Evolutionary conservation across 2,329 filamentous ascomycete species (phyloP).

Genomic region (Penicillium sp.): DNA sequence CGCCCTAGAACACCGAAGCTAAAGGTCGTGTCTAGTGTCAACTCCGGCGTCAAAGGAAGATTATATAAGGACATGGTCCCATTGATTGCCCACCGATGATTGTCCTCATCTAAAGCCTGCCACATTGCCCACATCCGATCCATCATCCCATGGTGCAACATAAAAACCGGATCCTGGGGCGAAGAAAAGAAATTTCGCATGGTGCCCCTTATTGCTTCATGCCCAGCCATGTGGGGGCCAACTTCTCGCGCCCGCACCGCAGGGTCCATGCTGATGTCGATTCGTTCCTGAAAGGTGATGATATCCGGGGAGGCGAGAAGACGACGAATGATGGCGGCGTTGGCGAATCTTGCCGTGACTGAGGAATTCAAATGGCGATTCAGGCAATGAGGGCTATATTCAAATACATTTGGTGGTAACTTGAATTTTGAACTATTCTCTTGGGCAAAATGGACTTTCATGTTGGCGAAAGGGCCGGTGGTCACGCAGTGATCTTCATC

Average conservation of each 20-base stretch:
- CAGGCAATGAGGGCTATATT: conserved; percentile 14
- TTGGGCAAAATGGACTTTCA: conserved; percentile 5
- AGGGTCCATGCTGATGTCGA: conserved; percentile 1
- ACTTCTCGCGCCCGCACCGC: background rate
- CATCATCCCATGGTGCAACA: conserved; percentile 36
- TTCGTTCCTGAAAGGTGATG: conserved; percentile 25
- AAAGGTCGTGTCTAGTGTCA: conserved; percentile 21
- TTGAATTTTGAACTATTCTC: background rate
- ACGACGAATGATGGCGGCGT: background rate
- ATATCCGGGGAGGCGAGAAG: conserved; percentile 9
- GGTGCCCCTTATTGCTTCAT: background rate
- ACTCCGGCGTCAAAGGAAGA: conserved; percentile 6
- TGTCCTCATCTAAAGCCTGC: conserved; percentile 23
- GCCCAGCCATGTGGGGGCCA: conserved; percentile 3
- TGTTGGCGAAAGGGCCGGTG: conserved; percentile 11
- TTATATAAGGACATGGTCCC: conserved; percentile 20
- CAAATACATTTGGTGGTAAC: conserved; percentile 6
- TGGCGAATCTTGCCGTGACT: background rate
- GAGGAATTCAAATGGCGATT: conserved; percentile 7
- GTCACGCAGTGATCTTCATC: conserved; percentile 17
- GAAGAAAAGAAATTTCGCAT: conserved; percentile 13
- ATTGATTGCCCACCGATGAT: conserved; percentile 8
- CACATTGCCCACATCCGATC: conserved; percentile 36
- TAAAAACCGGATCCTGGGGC: conserved; percentile 34
- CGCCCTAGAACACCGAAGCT: conserved; percentile 22